These are phyloP conservation scores for Penicillium polonicum DNA, from an alignment of 2,329 filamentous ascomycete species.

Conservation along the genomic window DNA sequence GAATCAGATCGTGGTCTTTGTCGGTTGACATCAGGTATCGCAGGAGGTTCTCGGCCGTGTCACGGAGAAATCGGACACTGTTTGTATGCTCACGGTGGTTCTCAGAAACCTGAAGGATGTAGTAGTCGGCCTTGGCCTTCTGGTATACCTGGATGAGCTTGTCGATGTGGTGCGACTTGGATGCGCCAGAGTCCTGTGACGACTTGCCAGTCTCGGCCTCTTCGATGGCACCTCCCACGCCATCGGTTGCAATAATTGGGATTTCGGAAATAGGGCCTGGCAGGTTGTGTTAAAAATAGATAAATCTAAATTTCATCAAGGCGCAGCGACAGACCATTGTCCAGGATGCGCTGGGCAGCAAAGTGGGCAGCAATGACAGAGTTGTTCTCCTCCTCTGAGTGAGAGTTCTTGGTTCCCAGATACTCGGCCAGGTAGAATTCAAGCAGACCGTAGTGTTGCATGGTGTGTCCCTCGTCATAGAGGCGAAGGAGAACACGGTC, in stretches of 20 bases:
- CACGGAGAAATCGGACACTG: constrained; percentile 43
- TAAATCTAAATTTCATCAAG: neutral
- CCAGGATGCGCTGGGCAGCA: constrained; percentile 26
- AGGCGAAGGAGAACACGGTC: constrained; percentile 42
- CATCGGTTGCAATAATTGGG: neutral
- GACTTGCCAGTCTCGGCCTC: neutral
- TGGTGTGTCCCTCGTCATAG: constrained; percentile 32
- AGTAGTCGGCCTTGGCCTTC: constrained; percentile 40
- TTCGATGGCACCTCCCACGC: neutral
- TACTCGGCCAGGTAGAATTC: constrained; percentile 42
- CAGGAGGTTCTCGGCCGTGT: constrained; percentile 45
- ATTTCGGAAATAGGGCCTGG: constrained; percentile 2
- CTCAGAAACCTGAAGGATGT: constrained; percentile 19
- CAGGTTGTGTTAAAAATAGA: neutral
- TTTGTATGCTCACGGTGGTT: constrained; percentile 26
- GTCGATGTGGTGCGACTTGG: constrained; percentile 11
- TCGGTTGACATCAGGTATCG: constrained; percentile 32
- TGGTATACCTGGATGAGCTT: constrained; percentile 35
- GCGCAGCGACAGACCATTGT: constrained; percentile 6
- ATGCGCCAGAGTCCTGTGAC: neutral
- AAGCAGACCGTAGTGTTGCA: constrained; percentile 33
- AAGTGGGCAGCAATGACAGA: constrained; percentile 30
- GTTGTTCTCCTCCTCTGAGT: constrained; percentile 18
- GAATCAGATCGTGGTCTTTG: constrained; percentile 29
- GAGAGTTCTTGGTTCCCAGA: constrained; percentile 33